Base-by-base conservation (phyloP, 2,329 filamentous ascomycete genomes). In the Colletotrichum ledebouriae region DNA sequence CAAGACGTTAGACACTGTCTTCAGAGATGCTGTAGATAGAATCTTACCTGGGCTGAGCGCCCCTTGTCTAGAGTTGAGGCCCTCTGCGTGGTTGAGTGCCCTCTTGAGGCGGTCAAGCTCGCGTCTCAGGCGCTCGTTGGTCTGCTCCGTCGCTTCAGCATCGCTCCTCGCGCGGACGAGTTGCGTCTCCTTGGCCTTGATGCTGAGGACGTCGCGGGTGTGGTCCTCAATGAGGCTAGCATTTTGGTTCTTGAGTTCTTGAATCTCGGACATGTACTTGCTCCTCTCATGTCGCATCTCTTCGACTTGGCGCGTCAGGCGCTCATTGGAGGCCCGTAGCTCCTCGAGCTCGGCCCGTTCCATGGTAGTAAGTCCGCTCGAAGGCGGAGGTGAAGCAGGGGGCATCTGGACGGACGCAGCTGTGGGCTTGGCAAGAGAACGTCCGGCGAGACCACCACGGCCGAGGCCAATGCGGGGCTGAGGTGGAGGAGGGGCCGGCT, bases 171-270 rank as follows among this genome's bases (percentile, higher is more conserved):
- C 94, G 50, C 96, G 91, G 10, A 98, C 95, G 5, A 99, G 87
- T 75, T 99, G 96, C 3, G 96, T 98, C 79, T 99, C 96, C 80
- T 99, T 99, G 13, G 96, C 96, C 79, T 98, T 98, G 82, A 99
- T 97, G 73, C 94, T 96, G 47, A 99, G 85, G 0, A 98, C 94
- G 75, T 99, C 95, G 55, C 95, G 88, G 0, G 96, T 99, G 78
- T 98, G 95, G 75, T 98, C 95, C 80, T 99, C 96, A 70, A 99
- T 99, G 39, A 99, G 85, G 71, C 96, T 92, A 25, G 96, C 96
- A 75, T 99, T 99, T 77, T 98, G 94, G 75, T 97, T 97, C 81
- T 98, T 97, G 34, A 99, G 86, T 79, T 98, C 96, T 73, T 95
- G 92, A 47, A 98, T 91, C 78, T 98, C 94, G 0, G 94, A 96